phyloP scores from a whole-genome alignment of 139 green algal genomes.

The Diplosphaera chodatii region DNA sequence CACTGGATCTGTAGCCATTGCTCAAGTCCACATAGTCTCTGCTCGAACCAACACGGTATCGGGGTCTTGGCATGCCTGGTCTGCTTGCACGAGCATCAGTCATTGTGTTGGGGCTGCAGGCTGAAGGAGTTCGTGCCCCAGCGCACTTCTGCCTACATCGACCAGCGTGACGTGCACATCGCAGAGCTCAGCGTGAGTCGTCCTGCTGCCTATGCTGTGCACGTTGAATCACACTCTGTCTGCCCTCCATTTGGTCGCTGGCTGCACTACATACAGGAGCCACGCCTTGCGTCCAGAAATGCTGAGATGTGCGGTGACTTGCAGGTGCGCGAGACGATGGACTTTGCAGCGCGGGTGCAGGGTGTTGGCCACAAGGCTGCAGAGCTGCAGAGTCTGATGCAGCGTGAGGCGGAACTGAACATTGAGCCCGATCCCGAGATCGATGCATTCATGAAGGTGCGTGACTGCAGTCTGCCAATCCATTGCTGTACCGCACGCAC shows the following conservation, averaged over 20 bases:
- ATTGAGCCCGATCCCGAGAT: slow-evolving; percentile 16
- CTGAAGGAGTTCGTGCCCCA: slow-evolving; percentile 28
- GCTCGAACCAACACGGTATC: neutral
- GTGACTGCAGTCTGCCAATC: no score
- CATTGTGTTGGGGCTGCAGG: neutral
- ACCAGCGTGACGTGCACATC: slow-evolving; percentile 48
- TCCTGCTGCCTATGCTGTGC: no score
- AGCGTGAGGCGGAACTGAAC: slow-evolving; percentile 14
- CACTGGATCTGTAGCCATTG: no score
- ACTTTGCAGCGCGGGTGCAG: slow-evolving; percentile 37
- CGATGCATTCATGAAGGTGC: slow-evolving; percentile 18
- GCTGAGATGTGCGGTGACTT: no score
- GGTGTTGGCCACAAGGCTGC: slow-evolving; percentile 6
- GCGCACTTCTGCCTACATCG: slow-evolving; percentile 37
- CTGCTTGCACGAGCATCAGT: no score
- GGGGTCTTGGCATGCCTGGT: neutral
- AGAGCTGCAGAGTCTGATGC: slow-evolving; percentile 12
- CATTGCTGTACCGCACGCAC: no score
- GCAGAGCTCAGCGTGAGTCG: slow-evolving; percentile 37
- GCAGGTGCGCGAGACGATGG: slow-evolving; percentile 36
- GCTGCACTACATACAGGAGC: no score
- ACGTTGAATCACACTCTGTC: no score
- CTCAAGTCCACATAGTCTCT: neutral
- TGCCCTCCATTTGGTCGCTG: no score
- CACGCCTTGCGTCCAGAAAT: no score